Conservation (phyloP, 257 asterid species). For the Orobanche coerulescens region DNA sequence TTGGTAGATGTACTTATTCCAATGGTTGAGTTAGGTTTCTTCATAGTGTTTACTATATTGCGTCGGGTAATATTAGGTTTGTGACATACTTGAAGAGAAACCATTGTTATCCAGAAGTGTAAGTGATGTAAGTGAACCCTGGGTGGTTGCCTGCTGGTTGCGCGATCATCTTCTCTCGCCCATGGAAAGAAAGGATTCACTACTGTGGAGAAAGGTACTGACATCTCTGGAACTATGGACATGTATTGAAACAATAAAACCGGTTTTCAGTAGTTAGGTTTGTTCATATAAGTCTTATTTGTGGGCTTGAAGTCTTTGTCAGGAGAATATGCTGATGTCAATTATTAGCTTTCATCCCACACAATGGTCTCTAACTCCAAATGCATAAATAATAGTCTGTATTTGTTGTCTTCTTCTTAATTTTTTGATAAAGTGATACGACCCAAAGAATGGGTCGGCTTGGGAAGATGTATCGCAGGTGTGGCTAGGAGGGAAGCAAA, state of each 20-base stretch:
- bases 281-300: background rate
- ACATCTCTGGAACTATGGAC: conserved; percentile 8
- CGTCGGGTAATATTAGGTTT: conserved; percentile 43
- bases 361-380: background rate
- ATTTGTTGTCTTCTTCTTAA: background rate
- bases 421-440: too few species aligned
- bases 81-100: conserved; percentile 84
- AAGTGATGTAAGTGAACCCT: conserved; percentile 53
- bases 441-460: too few species aligned
- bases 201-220: conserved; percentile 73
- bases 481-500: too few species aligned
- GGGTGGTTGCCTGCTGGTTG: conserved; percentile 78
- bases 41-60: background rate
- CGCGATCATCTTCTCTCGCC: conserved; percentile 88
- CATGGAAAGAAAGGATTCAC: conserved; percentile 66
- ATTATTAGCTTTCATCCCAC: background rate
- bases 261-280: background rate
- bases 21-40: conserved; percentile 1
- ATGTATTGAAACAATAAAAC: background rate
- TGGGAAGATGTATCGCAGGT: too few species aligned
- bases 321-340: background rate
- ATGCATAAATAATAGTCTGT: background rate
- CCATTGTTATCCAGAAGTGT: conserved; percentile 45
- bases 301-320: background rate
- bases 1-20: background rate